These are phyloP conservation scores for Dactylellina parvicollis DNA, from an alignment of 2,329 filamentous ascomycete species.

Conservation along the genomic window DNA sequence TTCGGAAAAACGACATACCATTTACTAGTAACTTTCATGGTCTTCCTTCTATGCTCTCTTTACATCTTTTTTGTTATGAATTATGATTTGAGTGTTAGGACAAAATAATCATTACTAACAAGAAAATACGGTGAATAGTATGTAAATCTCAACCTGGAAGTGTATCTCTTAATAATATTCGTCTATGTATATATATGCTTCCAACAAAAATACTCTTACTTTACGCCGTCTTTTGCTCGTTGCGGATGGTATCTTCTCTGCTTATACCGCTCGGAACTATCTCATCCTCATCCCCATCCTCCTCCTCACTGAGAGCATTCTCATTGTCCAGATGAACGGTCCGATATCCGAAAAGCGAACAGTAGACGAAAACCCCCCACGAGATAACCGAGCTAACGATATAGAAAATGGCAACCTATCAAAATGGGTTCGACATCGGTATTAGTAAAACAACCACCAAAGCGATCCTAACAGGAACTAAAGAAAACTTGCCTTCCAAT, in stretches of 20 bases:
- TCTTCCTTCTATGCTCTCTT: no score
- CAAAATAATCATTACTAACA: no score
- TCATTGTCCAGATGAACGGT: slow-evolving; percentile 18
- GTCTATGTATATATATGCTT: no score
- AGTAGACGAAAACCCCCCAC: slow-evolving; percentile 26
- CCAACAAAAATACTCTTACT: neutral
- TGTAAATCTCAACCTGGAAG: no score
- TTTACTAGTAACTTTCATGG: no score
- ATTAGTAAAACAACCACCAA: neutral
- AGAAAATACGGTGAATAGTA: no score
- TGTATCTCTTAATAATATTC: no score
- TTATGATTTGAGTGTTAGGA: no score
- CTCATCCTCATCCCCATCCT: slow-evolving; percentile 1
- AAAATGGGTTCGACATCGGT: neutral
- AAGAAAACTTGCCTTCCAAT: slow-evolving; percentile 11
- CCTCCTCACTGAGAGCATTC: neutral
- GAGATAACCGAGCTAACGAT: slow-evolving; percentile 14
- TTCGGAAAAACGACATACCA: no score
- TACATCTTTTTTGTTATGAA: no score
- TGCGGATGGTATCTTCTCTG: neutral
- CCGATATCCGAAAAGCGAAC: slow-evolving; percentile 25
- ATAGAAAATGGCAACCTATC: slow-evolving; percentile 26
- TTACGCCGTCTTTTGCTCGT: neutral
- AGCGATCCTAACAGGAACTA: neutral
- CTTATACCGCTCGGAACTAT: neutral